A percentile compares a stretch with the other conserved stretches of the same genome.
Evolutionary conservation across 306 rosid species (phyloP).

Genomic region (Rosa lucieae): DNA sequence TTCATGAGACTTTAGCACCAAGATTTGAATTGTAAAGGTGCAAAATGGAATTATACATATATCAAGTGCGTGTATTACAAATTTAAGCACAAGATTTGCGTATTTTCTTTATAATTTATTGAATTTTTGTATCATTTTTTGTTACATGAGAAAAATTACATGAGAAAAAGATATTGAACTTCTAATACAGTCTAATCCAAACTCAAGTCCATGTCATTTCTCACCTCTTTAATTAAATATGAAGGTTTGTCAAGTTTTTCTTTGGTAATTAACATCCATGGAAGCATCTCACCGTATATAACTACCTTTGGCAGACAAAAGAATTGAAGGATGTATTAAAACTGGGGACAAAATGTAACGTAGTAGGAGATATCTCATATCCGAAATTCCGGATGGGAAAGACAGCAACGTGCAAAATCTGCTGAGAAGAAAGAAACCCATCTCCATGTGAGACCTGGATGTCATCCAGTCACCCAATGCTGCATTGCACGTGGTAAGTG

Average conservation of each 20-base stretch:
- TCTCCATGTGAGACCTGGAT: constrained; percentile 22
- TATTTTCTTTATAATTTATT: too few relatives aligned
- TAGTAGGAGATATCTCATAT: neutral
- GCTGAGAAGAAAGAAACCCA: neutral
- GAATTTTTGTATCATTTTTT: too few relatives aligned
- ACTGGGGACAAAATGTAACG: neutral
- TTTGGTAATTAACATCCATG: neutral
- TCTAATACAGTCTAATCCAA: too few relatives aligned
- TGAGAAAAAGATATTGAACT: too few relatives aligned
- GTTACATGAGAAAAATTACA: too few relatives aligned
- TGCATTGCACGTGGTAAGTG: neutral
- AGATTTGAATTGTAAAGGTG: too few relatives aligned
- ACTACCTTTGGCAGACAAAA: neutral
- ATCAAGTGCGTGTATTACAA: too few relatives aligned
- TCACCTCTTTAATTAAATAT: too few relatives aligned
- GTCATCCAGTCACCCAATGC: neutral
- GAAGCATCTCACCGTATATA: neutral
- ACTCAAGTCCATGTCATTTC: too few relatives aligned
- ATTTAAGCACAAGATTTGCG: too few relatives aligned
- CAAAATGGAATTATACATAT: too few relatives aligned
- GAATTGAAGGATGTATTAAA: neutral
- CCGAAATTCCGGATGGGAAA: neutral
- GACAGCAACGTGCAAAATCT: neutral
- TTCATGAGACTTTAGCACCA: too few relatives aligned
- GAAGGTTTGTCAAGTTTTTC: neutral